A percentile compares a stretch with the other conserved stretches of the same genome.
These are phyloP conservation scores for Teratosphaeria epicoccoides DNA, from an alignment of 2,329 filamentous ascomycete genomes.

Conservation along the genomic window DNA sequence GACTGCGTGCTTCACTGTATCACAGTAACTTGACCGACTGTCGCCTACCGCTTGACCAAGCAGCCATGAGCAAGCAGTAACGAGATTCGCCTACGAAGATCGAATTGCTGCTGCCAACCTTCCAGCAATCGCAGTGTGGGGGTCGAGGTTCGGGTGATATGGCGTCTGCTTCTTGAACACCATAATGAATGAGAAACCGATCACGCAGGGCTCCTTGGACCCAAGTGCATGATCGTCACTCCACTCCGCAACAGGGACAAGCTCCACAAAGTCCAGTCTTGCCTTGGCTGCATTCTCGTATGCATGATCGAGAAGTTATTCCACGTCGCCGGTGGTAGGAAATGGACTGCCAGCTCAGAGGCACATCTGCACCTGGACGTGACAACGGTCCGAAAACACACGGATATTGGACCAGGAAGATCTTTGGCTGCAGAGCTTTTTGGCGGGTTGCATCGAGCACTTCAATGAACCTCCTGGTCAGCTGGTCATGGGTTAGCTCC, in stretches of 20 bases:
- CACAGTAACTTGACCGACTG: too few relatives aligned
- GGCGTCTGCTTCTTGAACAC: conserved; percentile 2
- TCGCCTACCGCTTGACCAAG: too few relatives aligned
- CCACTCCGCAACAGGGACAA: conserved; percentile 5
- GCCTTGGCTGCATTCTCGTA: conserved; percentile 5
- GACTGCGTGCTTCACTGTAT: too few relatives aligned
- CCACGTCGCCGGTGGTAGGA: conserved; percentile 1
- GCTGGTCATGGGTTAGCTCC: conserved; percentile 1
- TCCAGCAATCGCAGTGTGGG: conserved; percentile 7
- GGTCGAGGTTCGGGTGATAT: conserved; percentile 10
- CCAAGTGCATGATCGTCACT: conserved; percentile 9
- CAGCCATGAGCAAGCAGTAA: not conserved
- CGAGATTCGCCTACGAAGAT: not conserved
- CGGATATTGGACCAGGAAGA: conserved; percentile 9
- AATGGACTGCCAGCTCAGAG: conserved; percentile 3
- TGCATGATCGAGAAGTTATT: conserved; percentile 1
- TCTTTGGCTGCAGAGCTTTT: conserved; percentile 4
- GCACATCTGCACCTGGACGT: not conserved
- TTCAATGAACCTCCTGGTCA: conserved; percentile 3
- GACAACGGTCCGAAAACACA: conserved; percentile 7
- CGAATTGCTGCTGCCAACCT: not conserved
- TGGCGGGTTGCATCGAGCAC: conserved; percentile 6
- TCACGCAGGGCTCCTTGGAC: conserved; percentile 7
- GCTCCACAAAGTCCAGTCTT: conserved; percentile 1
- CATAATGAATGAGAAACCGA: conserved; percentile 3